Conservation (phyloP, 768 basidiomycete genomes). For the Pluteus cervinus region DNA sequence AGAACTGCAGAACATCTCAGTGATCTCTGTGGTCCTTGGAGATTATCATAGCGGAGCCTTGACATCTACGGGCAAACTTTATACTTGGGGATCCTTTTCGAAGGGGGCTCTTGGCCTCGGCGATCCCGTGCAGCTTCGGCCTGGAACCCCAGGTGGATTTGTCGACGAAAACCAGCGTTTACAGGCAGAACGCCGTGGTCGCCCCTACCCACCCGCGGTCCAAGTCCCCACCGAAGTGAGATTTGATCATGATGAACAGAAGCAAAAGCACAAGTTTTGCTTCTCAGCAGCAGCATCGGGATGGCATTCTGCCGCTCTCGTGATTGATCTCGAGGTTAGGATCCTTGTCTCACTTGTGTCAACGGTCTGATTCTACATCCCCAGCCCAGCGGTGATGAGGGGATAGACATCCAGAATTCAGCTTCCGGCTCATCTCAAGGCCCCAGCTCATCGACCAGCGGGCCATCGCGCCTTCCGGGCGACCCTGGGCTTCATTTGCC, state of each 20-base stretch:
- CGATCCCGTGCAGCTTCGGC: constrained; percentile 49
- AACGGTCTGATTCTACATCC: background rate
- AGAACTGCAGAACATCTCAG: constrained; percentile 64
- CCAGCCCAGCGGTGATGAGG: constrained; percentile 3
- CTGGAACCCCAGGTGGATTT: constrained; percentile 60
- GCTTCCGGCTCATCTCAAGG: background rate
- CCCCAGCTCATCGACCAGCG: background rate
- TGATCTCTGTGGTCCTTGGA: constrained; percentile 86
- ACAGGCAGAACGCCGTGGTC: constrained; percentile 19
- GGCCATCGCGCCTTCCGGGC: background rate
- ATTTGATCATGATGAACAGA: constrained; percentile 57
- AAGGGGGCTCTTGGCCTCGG: constrained; percentile 84
- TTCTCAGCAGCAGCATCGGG: constrained; percentile 79
- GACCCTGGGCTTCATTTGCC: constrained; percentile 4
- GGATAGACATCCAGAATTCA: background rate
- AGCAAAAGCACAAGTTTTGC: constrained; percentile 58
- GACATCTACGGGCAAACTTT: constrained; percentile 66
- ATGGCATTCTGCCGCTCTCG: constrained; percentile 90
- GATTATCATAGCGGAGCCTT: constrained; percentile 92
- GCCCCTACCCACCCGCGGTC: constrained; percentile 37
- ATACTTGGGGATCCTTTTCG: constrained; percentile 79
- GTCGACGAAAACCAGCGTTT: constrained; percentile 25
- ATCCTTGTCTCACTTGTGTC: background rate
- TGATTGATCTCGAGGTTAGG: constrained; percentile 75
- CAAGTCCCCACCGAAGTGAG: constrained; percentile 60